Base-by-base conservation (phyloP, 306 rosid genomes). In the Dalbergia oliveri region DNA sequence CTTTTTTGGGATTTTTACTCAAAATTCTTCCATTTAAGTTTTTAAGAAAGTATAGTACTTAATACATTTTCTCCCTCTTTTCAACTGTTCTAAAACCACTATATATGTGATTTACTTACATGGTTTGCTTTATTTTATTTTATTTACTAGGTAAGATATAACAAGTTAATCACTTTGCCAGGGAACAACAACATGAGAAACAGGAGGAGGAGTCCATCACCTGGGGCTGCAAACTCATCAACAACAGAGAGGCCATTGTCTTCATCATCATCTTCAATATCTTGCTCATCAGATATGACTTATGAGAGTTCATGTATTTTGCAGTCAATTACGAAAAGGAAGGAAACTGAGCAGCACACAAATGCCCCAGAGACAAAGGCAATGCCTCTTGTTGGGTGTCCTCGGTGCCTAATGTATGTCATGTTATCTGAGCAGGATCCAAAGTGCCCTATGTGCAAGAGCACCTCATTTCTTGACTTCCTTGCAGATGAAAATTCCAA, bases 371-470 rank as follows among this genome's bases (percentile, higher is more conserved):
- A 60, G 44, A 54, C 82, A 11, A 74, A 69, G 82, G 10, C 85
- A 8, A 81, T 86, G 89, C 60, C 66, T 61, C 77, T 88, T 3
- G 87, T 66, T 9, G 91, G 89, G 4, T 88, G 90, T n/a, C 84
- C 84, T 0, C 79, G 88, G 21, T 88, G 92, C 59, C 83, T 88
- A 49, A 88, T 88, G 90, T 88, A 86, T 13, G 88, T 88, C 13
- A 76, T 88, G 92, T 57, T 84, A 60, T 84, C 88, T 0, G 72
- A 79, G 9, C 63, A 53, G 9, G 61, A 75, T 75, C 79, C 92
- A 0, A 87, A 86, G 63, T 88, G 92, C 76, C 92, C 90, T 4
- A 86, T 60, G 49, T 88, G 92, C 84, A 82, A 84, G 69, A 86
- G 79, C 75, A 86, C 84, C 0, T 88, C 75, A 8, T 81, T 88